These are phyloP conservation scores for Draba incana DNA, from an alignment of 345 rosid species.

Conservation along the genomic window DNA sequence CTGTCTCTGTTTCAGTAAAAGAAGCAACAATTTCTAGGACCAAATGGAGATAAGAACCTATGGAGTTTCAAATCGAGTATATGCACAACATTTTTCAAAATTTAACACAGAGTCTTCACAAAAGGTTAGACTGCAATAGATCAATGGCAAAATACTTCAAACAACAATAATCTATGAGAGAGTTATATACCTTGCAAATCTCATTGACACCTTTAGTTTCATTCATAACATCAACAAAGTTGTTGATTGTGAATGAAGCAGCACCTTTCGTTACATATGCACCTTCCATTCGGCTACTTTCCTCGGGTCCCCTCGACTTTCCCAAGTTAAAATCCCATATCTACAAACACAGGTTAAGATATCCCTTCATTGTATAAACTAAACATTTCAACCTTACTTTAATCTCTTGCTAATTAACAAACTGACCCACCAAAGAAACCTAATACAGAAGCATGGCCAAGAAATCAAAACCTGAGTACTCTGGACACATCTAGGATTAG, in stretches of 20 bases:
- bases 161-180: neutral
- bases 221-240: constrained; percentile 49
- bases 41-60: neutral
- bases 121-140: neutral
- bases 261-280: constrained; percentile 45
- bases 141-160: neutral
- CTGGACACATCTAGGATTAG: constrained; percentile 44
- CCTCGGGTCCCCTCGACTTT: constrained; percentile 52
- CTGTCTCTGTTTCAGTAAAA: neutral
- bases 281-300: constrained; percentile 48
- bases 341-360: constrained; percentile 48
- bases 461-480: constrained; percentile 56
- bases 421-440: neutral
- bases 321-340: constrained; percentile 92
- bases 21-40: neutral
- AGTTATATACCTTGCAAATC: constrained; percentile 41
- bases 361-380: neutral
- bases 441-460: neutral
- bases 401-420: too few species aligned
- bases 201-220: constrained; percentile 57
- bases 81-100: neutral
- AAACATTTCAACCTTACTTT: constrained; percentile 8
- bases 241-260: constrained; percentile 56
- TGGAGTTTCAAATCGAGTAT: neutral
- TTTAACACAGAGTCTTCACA: neutral